These are phyloP conservation scores for Mucor velutinosus DNA, from an alignment of 371 early-diverging fungal genomes.

Conservation along the genomic window DNA sequence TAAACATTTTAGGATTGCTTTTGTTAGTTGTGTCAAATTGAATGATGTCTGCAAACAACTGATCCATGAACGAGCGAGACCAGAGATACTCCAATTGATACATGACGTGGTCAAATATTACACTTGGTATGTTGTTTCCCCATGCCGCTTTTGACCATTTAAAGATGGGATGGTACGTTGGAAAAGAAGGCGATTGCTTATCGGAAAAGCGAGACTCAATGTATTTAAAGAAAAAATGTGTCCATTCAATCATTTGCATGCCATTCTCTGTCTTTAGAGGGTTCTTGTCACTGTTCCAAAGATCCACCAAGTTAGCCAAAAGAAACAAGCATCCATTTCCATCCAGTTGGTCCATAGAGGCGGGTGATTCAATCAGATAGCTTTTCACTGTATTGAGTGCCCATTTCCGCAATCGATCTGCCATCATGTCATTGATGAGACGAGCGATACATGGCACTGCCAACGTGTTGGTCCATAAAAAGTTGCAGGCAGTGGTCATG, in stretches of 20 bases:
- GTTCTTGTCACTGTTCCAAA: constrained; percentile 25
- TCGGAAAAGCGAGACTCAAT: constrained; percentile 50
- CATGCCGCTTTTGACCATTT: constrained; percentile 56
- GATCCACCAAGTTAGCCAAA: constrained; percentile 55
- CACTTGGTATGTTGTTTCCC: constrained; percentile 46
- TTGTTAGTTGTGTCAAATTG: constrained; percentile 18
- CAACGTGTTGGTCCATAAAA: constrained; percentile 27
- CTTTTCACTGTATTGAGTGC: constrained; percentile 2
- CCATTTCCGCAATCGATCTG: constrained; percentile 22
- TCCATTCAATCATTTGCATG: constrained; percentile 30
- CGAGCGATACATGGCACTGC: constrained; percentile 27
- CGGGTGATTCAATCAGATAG: neutral
- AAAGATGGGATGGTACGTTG: constrained; percentile 67
- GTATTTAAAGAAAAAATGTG: constrained; percentile 30
- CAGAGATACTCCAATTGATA: constrained; percentile 60
- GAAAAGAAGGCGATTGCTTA: constrained; percentile 43
- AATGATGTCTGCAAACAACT: constrained; percentile 41
- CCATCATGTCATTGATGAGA: constrained; percentile 21
- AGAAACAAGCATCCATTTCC: constrained; percentile 63
- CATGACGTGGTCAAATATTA: constrained; percentile 49
- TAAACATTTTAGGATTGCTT: neutral
- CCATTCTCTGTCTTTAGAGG: neutral
- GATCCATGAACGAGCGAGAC: constrained; percentile 58
- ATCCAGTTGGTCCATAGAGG: constrained; percentile 11
- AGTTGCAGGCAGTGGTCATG: constrained; percentile 14